These are phyloP conservation scores for Erodium chrysanthum DNA, from an alignment of 441 rosid genomes.

Conservation along the genomic window DNA sequence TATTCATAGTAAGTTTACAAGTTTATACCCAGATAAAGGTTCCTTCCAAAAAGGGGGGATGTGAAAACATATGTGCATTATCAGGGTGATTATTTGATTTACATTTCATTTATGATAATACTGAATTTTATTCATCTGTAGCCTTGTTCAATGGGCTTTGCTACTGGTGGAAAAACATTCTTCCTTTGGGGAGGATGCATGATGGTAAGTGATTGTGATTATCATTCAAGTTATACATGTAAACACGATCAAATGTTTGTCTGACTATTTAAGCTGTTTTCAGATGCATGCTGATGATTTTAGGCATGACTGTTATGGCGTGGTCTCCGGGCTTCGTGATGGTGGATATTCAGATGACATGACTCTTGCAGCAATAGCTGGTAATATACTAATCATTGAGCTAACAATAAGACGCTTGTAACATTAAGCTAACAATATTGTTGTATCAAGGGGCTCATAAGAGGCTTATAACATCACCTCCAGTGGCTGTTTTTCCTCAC, in stretches of 20 bases:
- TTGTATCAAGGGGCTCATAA: conserved; percentile 65
- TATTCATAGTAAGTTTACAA: not conserved
- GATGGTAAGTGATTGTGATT: conserved; percentile 53
- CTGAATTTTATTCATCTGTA: conserved; percentile 25
- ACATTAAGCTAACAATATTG: not conserved
- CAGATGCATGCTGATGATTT: conserved; percentile 99
- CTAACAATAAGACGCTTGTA: not conserved
- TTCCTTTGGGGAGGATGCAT: conserved; percentile 99
- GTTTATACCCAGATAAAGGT: not conserved
- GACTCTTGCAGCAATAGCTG: conserved; percentile 95
- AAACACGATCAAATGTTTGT: conserved; percentile 17
- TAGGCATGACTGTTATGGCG: conserved; percentile 76
- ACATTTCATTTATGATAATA: too few relatives aligned
- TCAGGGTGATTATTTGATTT: not conserved
- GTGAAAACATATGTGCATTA: not conserved
- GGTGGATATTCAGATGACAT: conserved; percentile 99
- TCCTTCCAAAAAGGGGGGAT: not conserved
- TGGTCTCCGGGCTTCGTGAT: conserved; percentile 80
- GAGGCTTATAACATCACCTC: conserved; percentile 93
- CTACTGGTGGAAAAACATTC: conserved; percentile 95
- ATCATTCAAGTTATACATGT: conserved; percentile 17
- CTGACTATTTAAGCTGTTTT: conserved; percentile 28
- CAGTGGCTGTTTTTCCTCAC: conserved; percentile 97
- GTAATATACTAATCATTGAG: conserved; percentile 28
- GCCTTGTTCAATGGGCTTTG: conserved; percentile 99